Evolutionary conservation across 2,329 filamentous ascomycete species (phyloP).

Genomic region (Aspergillus caelatus): DNA sequence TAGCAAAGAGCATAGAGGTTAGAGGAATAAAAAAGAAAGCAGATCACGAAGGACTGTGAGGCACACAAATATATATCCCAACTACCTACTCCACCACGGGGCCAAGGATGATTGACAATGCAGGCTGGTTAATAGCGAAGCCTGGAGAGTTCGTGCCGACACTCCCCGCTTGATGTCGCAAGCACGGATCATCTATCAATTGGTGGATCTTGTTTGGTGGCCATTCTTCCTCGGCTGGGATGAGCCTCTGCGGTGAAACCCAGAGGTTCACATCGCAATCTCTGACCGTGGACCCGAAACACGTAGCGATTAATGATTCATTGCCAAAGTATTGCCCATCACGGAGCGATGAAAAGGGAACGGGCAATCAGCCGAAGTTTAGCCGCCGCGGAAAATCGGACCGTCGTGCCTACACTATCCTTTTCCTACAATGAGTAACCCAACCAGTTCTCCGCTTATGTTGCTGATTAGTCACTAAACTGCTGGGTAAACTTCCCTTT

Average conservation of each 20-base stretch:
- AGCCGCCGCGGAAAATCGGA: slow-evolving; percentile 28
- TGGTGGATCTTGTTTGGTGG: slow-evolving; percentile 1
- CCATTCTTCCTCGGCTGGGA: slow-evolving; percentile 1
- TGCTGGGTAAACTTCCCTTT: background rate
- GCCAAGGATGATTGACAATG: background rate
- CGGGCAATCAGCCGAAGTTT: slow-evolving; percentile 31
- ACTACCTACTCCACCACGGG: background rate
- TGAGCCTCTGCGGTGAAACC: background rate
- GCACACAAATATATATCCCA: background rate
- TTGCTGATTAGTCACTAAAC: too few relatives aligned
- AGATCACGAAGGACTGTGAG: background rate
- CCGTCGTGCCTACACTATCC: slow-evolving; percentile 14
- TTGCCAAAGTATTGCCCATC: background rate
- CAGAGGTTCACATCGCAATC: background rate
- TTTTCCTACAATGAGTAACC: background rate
- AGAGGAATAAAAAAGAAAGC: background rate
- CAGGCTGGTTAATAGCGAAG: background rate
- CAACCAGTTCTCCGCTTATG: too few relatives aligned
- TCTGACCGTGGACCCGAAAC: background rate
- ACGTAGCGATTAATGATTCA: too few relatives aligned
- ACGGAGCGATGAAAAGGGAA: slow-evolving; percentile 23
- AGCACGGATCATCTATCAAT: slow-evolving; percentile 3
- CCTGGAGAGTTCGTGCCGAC: background rate
- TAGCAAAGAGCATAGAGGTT: background rate
- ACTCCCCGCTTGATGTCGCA: slow-evolving; percentile 8